Evolutionary conservation across 2,329 filamentous ascomycete genomes (phyloP).

Genomic region (Apiospora pterosperma): DNA sequence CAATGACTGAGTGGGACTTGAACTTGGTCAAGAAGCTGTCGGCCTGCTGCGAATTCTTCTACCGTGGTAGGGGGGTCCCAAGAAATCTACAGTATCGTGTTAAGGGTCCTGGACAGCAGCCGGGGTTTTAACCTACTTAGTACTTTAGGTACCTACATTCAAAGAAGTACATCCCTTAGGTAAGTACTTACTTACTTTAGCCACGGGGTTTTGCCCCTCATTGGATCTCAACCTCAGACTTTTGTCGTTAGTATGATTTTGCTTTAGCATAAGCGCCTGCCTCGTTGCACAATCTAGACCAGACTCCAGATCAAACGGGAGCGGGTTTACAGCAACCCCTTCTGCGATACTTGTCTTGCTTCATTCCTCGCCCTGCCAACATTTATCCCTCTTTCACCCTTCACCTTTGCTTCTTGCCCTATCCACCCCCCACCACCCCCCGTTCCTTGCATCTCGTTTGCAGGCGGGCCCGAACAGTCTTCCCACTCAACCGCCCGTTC

Average conservation of each 20-base stretch:
- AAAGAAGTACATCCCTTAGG: no score
- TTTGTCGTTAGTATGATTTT: not conserved
- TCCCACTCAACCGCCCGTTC: not conserved
- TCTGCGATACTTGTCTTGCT: not conserved
- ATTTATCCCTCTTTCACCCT: not conserved
- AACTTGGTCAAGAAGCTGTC: not conserved
- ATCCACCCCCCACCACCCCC: not conserved
- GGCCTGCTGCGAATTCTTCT: not conserved
- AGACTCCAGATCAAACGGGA: not conserved
- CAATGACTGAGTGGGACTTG: not conserved
- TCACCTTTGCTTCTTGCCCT: not conserved
- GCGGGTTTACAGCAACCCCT: not conserved
- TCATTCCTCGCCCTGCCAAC: not conserved
- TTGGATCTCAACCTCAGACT: not conserved
- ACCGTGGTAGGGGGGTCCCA: not conserved
- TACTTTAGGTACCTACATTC: not conserved
- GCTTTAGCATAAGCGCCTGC: not conserved
- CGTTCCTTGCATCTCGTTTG: not conserved
- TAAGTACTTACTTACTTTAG: not conserved
- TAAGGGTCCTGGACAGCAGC: not conserved
- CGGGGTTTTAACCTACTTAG: not conserved
- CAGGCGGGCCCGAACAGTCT: not conserved
- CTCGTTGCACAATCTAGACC: not conserved
- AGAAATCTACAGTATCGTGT: not conserved
- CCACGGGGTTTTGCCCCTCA: not conserved